Base-by-base conservation (phyloP, 208 protist species). In the Trypanosoma mega region DNA sequence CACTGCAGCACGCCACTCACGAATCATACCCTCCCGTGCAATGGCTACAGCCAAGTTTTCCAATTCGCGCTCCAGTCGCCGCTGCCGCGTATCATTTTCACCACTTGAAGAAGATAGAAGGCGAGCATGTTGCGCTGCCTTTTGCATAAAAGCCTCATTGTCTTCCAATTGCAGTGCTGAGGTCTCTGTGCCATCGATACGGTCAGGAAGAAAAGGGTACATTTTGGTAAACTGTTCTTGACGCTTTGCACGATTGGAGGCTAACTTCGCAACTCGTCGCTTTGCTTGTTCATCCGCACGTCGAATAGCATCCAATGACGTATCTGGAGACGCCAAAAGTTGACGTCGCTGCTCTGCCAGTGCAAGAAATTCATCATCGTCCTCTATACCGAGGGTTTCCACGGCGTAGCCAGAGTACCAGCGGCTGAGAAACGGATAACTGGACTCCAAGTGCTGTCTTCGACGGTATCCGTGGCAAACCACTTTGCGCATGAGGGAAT, bases 121-220 rank as follows among this genome's bases (percentile, higher is more conserved):
- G 11, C 29, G 37, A 7, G 30, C 3, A 23, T 59, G 57, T n/a
- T 59, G 46, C 20, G 18, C 51, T 47, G 51, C 34, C 20, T 67
- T 67, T 29, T 67, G 8, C 2, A n/a, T 9, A 59, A 67, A 67
- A 20, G 18, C 57, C 43, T 67, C 41, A 37, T 88, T 81, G 18
- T 80, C 53, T 29, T 54, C 44, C 12, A 92, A 73, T 37, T 46
- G 41, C 21, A 92, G 71, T 12, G 68, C 63, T 54, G 76, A 64
- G 2, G 83, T 73, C 53, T 83, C 74, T 24, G 85, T 68, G 3
- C 73, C 76, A 31, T 82, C 70, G 41, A 83, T 30, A 51, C 50
- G 68, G 12, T 29, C 61, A 11, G 81, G 76, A 3, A 92, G 69
- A 51, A 88, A 92, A 2, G 85, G 78, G 52, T 76, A 87, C 39